Conservation (phyloP, 805 yeast genomes). For the Lipomyces mesembrius region DNA sequence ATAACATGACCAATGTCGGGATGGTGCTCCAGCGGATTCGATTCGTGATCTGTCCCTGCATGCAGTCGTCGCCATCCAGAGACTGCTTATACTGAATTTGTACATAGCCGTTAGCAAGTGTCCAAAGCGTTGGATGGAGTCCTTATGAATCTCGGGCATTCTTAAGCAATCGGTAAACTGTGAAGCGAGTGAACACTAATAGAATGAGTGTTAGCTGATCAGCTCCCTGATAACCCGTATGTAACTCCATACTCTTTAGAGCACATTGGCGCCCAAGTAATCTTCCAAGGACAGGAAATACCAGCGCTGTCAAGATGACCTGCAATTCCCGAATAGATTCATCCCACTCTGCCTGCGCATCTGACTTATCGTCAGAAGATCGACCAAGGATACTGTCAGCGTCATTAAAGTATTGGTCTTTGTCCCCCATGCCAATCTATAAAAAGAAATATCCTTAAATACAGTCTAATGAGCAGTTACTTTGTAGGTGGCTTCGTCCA, state of each 20-base stretch:
- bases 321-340: slow-evolving; percentile 64
- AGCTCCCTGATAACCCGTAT: not conserved
- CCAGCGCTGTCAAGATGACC: slow-evolving; percentile 57
- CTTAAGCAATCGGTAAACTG: slow-evolving; percentile 10
- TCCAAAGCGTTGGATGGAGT: not conserved
- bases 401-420: not conserved
- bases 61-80: too few relatives aligned
- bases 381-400: not conserved
- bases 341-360: slow-evolving; percentile 77
- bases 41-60: too few relatives aligned
- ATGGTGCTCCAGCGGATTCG: too few relatives aligned
- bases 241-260: not conserved
- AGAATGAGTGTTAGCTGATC: not conserved
- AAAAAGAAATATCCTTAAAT: not conserved
- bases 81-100: too few relatives aligned
- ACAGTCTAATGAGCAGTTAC: not conserved
- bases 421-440: not conserved
- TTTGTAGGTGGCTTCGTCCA: not conserved
- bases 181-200: slow-evolving; percentile 16
- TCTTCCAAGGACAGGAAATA: slow-evolving; percentile 71
- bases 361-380: slow-evolving; percentile 33
- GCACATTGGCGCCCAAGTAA: slow-evolving; percentile 66
- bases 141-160: not conserved
- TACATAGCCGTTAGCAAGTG: not conserved
- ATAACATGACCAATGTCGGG: too few relatives aligned